Conservation (phyloP, 139 green algal genomes). For the Chlorella sp. region DNA sequence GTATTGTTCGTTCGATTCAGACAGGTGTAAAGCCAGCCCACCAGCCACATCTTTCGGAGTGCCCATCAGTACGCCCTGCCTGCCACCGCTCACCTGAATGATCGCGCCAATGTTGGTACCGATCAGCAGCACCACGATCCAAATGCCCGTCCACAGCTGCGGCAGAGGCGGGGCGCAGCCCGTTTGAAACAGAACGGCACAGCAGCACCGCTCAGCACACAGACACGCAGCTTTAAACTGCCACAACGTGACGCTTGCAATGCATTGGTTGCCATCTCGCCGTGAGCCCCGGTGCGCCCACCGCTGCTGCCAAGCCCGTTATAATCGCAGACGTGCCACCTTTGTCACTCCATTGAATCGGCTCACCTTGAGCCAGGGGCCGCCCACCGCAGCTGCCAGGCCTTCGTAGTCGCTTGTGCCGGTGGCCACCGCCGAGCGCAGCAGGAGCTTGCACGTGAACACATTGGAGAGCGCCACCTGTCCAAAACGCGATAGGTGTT, state of each 20-base stretch:
- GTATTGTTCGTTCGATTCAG: no score
- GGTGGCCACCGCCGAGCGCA: background rate
- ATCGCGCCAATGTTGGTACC: conserved; percentile 33
- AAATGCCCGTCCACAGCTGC: conserved; percentile 11
- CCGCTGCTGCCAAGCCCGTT: background rate
- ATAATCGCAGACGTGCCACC: no score
- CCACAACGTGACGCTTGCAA: background rate
- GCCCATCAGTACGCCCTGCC: no score
- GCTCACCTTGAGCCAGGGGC: conserved; percentile 11
- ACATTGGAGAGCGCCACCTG: conserved; percentile 4
- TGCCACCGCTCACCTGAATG: no score
- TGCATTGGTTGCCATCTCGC: background rate
- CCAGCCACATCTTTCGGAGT: no score
- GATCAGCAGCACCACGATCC: conserved; percentile 27
- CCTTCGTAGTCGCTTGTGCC: conserved; percentile 12
- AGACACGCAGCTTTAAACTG: background rate
- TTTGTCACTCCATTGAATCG: background rate
- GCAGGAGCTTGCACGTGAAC: conserved; percentile 28
- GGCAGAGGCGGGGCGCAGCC: no score
- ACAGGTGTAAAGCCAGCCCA: no score
- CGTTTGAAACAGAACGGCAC: no score
- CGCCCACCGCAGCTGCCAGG: background rate
- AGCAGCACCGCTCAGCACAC: no score
- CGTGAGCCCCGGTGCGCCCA: background rate
- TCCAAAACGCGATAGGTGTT: no score